Percentiles rank a stretch among this genome's conserved stretches.
These are phyloP conservation scores for Corylus heterophylla DNA, from an alignment of 306 rosid species.

Conservation along the genomic window DNA sequence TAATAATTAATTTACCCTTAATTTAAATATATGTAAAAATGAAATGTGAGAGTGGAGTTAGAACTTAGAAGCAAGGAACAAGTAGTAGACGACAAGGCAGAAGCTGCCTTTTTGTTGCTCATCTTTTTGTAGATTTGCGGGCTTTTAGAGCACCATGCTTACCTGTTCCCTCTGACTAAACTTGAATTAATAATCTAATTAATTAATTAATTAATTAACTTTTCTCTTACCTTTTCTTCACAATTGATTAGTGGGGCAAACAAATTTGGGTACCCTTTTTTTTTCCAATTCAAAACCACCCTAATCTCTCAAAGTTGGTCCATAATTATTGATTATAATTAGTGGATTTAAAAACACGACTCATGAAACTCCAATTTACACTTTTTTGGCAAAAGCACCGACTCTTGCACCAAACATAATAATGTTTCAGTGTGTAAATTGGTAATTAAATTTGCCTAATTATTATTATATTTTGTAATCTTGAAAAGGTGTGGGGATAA, in stretches of 20 bases:
- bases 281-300: slow-evolving; percentile 14
- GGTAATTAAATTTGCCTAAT: no score
- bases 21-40: not conserved
- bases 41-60: slow-evolving; percentile 31
- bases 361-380: not conserved
- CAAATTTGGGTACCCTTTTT: slow-evolving; percentile 31
- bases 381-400: not conserved
- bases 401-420: not conserved
- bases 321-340: slow-evolving; percentile 7
- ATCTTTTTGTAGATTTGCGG: slow-evolving; percentile 69
- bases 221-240: slow-evolving; percentile 33
- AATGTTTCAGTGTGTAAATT: no score
- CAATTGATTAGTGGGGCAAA: slow-evolving; percentile 37
- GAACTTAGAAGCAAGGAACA: slow-evolving; percentile 40
- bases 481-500: no score
- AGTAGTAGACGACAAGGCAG: slow-evolving; percentile 46
- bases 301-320: slow-evolving; percentile 29
- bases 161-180: slow-evolving; percentile 48
- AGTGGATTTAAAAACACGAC: no score
- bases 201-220: not conserved
- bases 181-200: slow-evolving; percentile 29
- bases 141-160: slow-evolving; percentile 65
- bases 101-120: slow-evolving; percentile 51
- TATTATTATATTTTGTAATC: no score
- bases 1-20: no score